Base-by-base conservation (phyloP, 116 monocot genomes). In the Dioscorea cayenensis region DNA sequence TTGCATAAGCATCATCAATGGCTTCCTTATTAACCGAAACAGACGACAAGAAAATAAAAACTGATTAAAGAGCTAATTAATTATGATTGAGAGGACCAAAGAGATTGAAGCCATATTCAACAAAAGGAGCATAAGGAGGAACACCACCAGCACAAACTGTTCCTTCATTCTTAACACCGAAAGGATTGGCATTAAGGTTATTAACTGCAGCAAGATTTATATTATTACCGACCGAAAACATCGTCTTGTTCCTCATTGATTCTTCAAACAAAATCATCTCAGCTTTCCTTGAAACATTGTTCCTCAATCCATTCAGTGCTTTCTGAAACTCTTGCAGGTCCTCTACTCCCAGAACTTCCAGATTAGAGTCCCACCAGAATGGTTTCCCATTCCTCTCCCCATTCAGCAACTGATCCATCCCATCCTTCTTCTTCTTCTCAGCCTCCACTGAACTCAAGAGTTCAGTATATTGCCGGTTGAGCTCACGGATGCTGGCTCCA, bases 391-490 rank as follows among this genome's bases (percentile, higher is more conserved):
- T 69, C 14, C 43, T 25, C 71, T 62, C 55, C 22, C 36, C 73
- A 66, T 80, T 83, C 62, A 83, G 28, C 38, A 65, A 80, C 71
- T 68, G 68, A 32, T 86, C 86, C 3, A 77, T 28, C 60, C 25
- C 72, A 27, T 79, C 79, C 1, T 80, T 49, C 73, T 55, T 14
- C 70, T 76, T 82, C 82, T 68, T 79, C 82, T 86, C 86, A 36
- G 22, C 59, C 71, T 86, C 86, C 64, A 81, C 27, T 50, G 64
- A 37, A 14, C n/a, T 72, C 21, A 51, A 51, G 66, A 86, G 51
- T 64, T 82, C 82, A 65, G 64, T 64, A 73, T 71, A 76, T 58
- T 79, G 77, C 23, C 78, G 55, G 68, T 81, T 81, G 22, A 85
- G 78, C 35, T 81, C 75, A 10, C 62, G 62, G 23, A 62, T 27